Base-by-base conservation (phyloP, 169 alveolate species). In the Babesia gibsoni region DNA sequence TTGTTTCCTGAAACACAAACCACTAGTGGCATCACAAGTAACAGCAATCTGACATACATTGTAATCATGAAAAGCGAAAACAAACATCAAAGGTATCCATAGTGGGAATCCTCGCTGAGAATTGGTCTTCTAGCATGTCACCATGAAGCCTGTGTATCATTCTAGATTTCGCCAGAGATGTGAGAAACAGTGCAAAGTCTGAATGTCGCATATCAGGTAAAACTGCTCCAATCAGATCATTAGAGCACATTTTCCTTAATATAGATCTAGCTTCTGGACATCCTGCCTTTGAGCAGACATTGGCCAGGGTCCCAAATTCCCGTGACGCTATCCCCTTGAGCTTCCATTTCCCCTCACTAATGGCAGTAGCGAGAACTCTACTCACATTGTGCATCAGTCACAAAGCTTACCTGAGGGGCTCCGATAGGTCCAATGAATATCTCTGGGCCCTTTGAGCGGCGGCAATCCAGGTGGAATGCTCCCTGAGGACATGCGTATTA, bases 61-160 rank as follows among this genome's bases (percentile, higher is more conserved):
- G 35, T 4, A 3, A 3, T 36, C 23, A 58, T 16, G 2, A 22
- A n/a, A 7, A 22, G 69, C 10, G 23, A 12, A 3, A 10, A 33
- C 69, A 7, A 14, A 58, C 69, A 10, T 58, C 69, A 18, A 58
- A 33, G 20, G 69, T 30, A 33, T 18, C 29, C 52, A 41, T 58
- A 2, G 52, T 9, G 8, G 35, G 25, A 12, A 58, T 29, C 42
- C 66, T 54, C 12, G 18, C 23, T 5, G 4, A 4, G 29, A 5
- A 4, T 7, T 9, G 30, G 22, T 8, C 33, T 54, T 54, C 16
- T 7, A 9, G 48, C 30, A 9, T 7, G n/a, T 20, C n/a, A 16
- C 7, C 22, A 12, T 27, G 5, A 7, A 54, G 20, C 5, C 48
- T 22, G 9, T 27, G 45, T 29, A 54, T 5, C 18, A 14, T 9